Evolutionary conservation across 1,284 basidiomycete genomes (phyloP), one percentile per base, ranked within the genome.

Genomic region (Rhodotorula sp.): DNA sequence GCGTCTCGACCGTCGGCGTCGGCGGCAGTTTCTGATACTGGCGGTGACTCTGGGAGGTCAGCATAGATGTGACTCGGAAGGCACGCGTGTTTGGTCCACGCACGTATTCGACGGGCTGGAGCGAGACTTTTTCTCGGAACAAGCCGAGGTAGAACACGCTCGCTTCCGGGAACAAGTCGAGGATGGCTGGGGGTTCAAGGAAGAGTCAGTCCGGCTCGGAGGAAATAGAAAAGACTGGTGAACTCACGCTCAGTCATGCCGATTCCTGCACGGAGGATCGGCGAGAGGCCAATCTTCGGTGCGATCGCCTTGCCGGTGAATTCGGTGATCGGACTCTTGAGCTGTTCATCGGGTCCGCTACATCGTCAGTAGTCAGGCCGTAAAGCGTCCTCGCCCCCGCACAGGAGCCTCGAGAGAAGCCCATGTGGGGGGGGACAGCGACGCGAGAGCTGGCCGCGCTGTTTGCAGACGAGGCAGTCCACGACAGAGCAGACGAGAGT

Each of bases 21-120:
- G 87, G 82, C 12, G 94, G 95, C 18, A 97, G 86, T 83, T 95
- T 95, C 71, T 92, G 62, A 52, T 62, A 62, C 62, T 62, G 94
- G 57, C 19, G 7, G 45, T 18, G 47, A 12, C 23, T 21, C 15
- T 2, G 0, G 1, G 34, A 34, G 5, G 47, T 47, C 54, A 69
- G 52, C 12, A 58, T 16, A 19, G 8, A 19, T 5, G 4, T 3
- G 19, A 8, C 28, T 6, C 34, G 5, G 28, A 60, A 8, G 21
- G n/a, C n/a, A n/a, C 26, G 16, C 14, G 12, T 3, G 28, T 28
- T 28, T 6, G 8, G 12, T 8, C n/a, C 5, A 54, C 61, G 61
- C n/a, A 62, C 62, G 81, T 97, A 93, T 90, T 97, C 94, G 50
- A 97, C 93, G 6, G 95, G 93, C 77, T 94, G 92, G 59, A 97